These are phyloP conservation scores for Bruguiera hainesii DNA, from an alignment of 441 rosid species.

Conservation along the genomic window DNA sequence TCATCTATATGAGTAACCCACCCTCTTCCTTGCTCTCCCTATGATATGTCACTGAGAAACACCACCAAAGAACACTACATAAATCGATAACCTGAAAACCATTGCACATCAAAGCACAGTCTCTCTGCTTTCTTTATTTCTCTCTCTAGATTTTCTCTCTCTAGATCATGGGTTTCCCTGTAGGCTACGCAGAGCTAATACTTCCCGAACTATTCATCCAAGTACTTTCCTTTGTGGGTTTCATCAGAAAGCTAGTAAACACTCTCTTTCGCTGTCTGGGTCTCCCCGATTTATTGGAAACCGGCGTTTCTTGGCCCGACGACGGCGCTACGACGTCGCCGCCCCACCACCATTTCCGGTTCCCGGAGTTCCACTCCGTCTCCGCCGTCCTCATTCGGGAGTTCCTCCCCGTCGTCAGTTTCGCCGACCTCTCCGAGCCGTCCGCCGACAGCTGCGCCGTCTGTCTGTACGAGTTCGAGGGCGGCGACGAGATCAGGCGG, in stretches of 20 bases:
- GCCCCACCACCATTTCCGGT: background rate
- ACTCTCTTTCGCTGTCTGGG: conserved; percentile 52
- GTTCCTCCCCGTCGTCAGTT: conserved; percentile 65
- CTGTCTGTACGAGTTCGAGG: conserved; percentile 75
- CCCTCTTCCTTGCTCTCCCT: background rate
- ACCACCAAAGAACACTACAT: background rate
- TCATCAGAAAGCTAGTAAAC: conserved; percentile 51
- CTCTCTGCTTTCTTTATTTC: no score
- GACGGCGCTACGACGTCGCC: conserved; percentile 2
- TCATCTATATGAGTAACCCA: conserved; percentile 5
- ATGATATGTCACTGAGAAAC: background rate
- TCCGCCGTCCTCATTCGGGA: conserved; percentile 74
- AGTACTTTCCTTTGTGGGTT: conserved; percentile 57
- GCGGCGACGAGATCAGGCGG: conserved; percentile 66
- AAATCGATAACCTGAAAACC: background rate
- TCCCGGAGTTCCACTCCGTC: conserved; percentile 25
- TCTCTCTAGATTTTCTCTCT: background rate
- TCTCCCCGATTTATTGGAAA: conserved; percentile 64
- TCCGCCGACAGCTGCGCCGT: conserved; percentile 81
- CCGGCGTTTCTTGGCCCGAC: conserved; percentile 54
- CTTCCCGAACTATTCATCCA: conserved; percentile 72
- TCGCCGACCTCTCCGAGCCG: conserved; percentile 64
- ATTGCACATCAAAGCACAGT: background rate
- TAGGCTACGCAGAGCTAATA: conserved; percentile 67
- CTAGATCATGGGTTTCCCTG: conserved; percentile 75